Evolutionary conservation across 768 basidiomycete species (phyloP).

Genomic region (Tylopilus balloui): DNA sequence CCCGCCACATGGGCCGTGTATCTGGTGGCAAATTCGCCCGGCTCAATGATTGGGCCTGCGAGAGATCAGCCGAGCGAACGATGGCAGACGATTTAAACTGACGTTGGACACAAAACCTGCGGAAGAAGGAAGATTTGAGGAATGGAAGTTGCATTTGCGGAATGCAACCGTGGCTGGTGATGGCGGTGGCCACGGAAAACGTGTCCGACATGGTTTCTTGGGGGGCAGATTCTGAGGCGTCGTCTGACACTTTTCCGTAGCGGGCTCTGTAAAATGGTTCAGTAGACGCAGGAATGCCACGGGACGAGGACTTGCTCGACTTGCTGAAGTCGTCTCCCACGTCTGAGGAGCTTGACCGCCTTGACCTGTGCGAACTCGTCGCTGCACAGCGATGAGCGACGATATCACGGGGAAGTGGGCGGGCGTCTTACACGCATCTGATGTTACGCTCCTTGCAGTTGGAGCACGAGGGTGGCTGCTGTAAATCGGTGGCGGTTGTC

Average conservation of each 20-base stretch:
- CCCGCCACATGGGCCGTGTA: constrained; percentile 65
- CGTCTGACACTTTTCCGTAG: constrained; percentile 63
- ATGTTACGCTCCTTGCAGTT: constrained; percentile 87
- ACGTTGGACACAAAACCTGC: constrained; percentile 84
- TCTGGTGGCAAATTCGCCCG: constrained; percentile 71
- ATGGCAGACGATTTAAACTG: constrained; percentile 23
- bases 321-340: constrained; percentile 76
- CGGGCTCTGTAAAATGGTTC: constrained; percentile 50
- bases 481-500: constrained; percentile 39
- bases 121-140: constrained; percentile 82
- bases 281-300: background rate
- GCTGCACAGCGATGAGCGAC: constrained; percentile 37
- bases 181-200: constrained; percentile 3
- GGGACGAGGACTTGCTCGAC: constrained; percentile 59
- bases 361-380: constrained; percentile 92
- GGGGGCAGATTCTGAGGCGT: constrained; percentile 29
- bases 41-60: constrained; percentile 81
- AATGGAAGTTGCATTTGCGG: constrained; percentile 75
- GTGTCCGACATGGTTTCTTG: constrained; percentile 19
- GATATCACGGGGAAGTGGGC: background rate
- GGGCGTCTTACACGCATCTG: constrained; percentile 83
- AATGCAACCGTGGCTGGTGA: constrained; percentile 41
- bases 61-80: constrained; percentile 6
- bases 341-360: constrained; percentile 78
- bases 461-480: constrained; percentile 61